Base-by-base conservation (phyloP, 2,329 filamentous ascomycete species). In the Fusarium sp. region DNA sequence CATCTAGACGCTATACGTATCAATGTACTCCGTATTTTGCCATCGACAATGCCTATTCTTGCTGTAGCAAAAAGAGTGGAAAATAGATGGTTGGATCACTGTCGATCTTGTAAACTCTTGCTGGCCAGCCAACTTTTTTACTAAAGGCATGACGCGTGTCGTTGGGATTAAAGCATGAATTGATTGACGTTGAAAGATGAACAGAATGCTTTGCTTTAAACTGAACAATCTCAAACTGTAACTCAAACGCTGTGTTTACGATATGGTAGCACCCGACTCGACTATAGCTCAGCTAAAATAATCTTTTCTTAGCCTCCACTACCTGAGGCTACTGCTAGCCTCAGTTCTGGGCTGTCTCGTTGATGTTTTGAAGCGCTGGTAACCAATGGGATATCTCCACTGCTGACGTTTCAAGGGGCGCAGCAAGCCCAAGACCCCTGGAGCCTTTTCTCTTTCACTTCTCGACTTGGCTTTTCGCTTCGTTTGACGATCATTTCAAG, bases 381-480 rank as follows among this genome's bases (percentile, higher is more conserved):
- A 55, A 50, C 44, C 59, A 68, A 65, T 26, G 23, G 30, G 21
- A 30, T 16, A 55, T 46, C 50, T 65, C 58, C 72, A 74, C 71
- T 74, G 72, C 72, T 75, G 72, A 74, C 72, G 72, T 74, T 62
- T 72, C 70, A 45, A 41, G 72, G 72, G 72, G 72, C 72, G 69
- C 72, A 74, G 73, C 61, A 67, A 37, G 34, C 6, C 55, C 62
- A 23, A 46, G 48, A 21, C 54, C 44, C 37, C 51, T 50, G 46
- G 34, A 44, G 34, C 52, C 50, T 25, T 30, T 28, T 30, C 52
- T 51, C 41, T 50, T 59, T 37, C 23, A 41, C 28, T 59, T 21
- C 13, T 43, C 28, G 50, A 34, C 57, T 62, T 67, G 57, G 57
- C 63, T 65, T 65, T 43, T 65, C 31, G 52, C 53, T 51, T 65